phyloP scores from a whole-genome alignment of 169 alveolate species.

The Eimeria necatrix region DNA sequence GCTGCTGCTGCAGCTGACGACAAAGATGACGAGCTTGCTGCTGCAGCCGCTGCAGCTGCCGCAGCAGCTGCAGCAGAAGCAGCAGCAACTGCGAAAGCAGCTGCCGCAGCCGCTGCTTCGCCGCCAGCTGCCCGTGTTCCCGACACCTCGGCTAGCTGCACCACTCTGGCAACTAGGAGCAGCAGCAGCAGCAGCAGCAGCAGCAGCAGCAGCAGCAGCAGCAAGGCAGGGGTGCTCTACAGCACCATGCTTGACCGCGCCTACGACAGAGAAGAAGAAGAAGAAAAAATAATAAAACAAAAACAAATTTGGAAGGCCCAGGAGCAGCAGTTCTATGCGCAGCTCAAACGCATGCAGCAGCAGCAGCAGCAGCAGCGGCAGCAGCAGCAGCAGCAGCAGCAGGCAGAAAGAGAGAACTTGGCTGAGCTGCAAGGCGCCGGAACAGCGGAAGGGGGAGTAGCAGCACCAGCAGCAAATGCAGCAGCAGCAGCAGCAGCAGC shows the following conservation, averaged over 20 bases:
- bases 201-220: not conserved
- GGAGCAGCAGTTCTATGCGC: not conserved
- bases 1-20: constrained; percentile 12
- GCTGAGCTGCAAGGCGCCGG: not conserved
- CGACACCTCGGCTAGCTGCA: too few relatives aligned
- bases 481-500: not conserved
- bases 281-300: not conserved
- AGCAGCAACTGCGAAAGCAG: not conserved
- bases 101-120: not conserved
- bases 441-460: not conserved
- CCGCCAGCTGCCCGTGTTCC: not conserved
- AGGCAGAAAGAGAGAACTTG: not conserved
- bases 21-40: not conserved
- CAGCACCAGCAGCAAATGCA: not conserved
- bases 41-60: not conserved
- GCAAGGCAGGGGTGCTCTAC: not conserved
- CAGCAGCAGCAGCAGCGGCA: constrained; percentile 33
- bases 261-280: not conserved
- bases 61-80: not conserved
- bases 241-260: not conserved
- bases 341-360: constrained; percentile 2
- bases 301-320: not conserved
- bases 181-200: not conserved
- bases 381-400: constrained; percentile 39
- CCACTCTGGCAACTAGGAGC: not conserved